These are phyloP conservation scores for Heracleum sosnowskyi DNA, from an alignment of 129 eudicot species.

Conservation along the genomic window DNA sequence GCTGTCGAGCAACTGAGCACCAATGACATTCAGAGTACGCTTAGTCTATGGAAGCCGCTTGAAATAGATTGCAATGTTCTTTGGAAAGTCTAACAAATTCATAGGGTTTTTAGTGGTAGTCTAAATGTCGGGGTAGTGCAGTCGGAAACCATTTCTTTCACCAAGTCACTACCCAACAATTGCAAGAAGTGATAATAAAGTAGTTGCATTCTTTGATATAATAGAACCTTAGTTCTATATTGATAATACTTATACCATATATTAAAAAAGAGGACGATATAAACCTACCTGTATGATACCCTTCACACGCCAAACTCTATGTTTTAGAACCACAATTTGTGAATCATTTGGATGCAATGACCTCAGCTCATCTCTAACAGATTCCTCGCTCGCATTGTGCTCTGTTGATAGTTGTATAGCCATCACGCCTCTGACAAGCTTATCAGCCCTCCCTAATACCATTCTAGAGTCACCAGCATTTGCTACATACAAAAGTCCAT, in stretches of 20 bases:
- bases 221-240: neutral
- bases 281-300: conserved; percentile 81
- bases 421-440: conserved; percentile 32
- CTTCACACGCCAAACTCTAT: conserved; percentile 95
- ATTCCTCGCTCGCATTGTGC: conserved; percentile 65
- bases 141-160: neutral
- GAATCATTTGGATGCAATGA: conserved; percentile 72
- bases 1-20: neutral
- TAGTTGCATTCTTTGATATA: neutral
- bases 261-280: neutral
- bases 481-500: conserved; percentile 63
- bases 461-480: conserved; percentile 92
- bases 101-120: neutral
- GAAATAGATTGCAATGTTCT: neutral
- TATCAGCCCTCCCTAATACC: conserved; percentile 71
- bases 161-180: neutral
- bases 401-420: conserved; percentile 80
- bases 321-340: conserved; percentile 71
- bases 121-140: neutral
- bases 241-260: neutral
- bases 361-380: conserved; percentile 66
- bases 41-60: neutral
- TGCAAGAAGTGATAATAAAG: neutral
- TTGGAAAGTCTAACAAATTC: neutral
- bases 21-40: neutral